phyloP scores from a whole-genome alignment of 208 protist species.

The Leptomonas pyrrhocoris region DNA sequence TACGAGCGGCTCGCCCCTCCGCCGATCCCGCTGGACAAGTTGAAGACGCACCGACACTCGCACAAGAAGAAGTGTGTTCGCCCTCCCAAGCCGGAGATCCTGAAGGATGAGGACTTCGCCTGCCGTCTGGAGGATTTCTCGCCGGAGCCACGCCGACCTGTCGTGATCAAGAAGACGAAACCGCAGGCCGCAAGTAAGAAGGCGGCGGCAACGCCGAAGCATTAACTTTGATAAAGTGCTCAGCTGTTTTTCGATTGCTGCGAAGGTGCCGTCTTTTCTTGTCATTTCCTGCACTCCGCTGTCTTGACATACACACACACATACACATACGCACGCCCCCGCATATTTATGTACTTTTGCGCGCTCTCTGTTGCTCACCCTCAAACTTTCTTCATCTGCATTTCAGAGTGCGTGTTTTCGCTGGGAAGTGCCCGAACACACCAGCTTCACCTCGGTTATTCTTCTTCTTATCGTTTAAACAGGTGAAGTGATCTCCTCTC shows the following conservation, averaged over 20 bases:
- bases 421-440: too few relatives aligned
- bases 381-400: too few relatives aligned
- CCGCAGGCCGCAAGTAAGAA: conserved; percentile 6
- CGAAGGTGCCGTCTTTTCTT: neutral
- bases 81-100: conserved; percentile 16
- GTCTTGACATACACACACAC: neutral
- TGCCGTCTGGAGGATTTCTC: conserved; percentile 22
- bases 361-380: too few relatives aligned
- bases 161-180: conserved; percentile 17
- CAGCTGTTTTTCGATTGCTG: neutral
- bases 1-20: conserved; percentile 23
- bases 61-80: conserved; percentile 19
- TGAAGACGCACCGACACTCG: conserved; percentile 5
- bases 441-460: too few relatives aligned
- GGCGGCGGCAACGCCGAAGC: neutral
- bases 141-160: conserved; percentile 12
- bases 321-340: neutral
- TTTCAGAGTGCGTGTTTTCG: too few relatives aligned
- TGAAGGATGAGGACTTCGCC: conserved; percentile 29
- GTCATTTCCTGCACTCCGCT: neutral
- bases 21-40: conserved; percentile 10
- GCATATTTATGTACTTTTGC: too few relatives aligned
- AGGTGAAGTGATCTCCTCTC: too few relatives aligned
- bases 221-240: neutral
- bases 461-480: too few relatives aligned